Base-by-base conservation (phyloP, 2,329 filamentous ascomycete species). In the Helotiales sp. region DNA sequence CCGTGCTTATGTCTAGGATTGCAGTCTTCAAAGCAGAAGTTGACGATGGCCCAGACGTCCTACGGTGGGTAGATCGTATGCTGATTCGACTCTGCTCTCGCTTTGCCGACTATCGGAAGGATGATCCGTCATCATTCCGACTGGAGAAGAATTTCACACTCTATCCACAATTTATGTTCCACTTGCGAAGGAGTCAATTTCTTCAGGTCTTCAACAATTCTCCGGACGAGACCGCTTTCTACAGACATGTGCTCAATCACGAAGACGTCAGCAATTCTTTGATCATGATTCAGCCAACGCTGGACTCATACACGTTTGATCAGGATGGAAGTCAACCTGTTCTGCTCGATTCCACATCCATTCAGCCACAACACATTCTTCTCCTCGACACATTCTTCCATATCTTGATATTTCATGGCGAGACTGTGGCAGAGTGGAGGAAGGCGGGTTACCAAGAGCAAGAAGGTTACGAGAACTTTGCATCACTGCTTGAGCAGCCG, bases 91-190 rank as follows among this genome's bases (percentile, higher is more conserved):
- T 99, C 25, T 99, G 95, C 79, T 96, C 93, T 40, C 86, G 93
- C 66, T 99, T 99, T 72, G 95, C 95, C 27, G 95, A 99, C 74
- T 99, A 99, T 73, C 85, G 95, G 62, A 99, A 99, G 76, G 95
- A 99, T 72, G 95, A 99, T 69, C 92, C 95, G 13, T 96, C 93
- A 5, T 98, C 93, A 0, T 99, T 99, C 85, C 86, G 92, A 33
- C 77, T 96, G 62, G 95, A 99, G 76, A 97, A 97, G 85, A 99
- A 99, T 79, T 99, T 99, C 72, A 98, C 93, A 0, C 82, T 99
- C 15, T 99, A 99, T 71, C 95, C 95, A 25, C 95, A 99, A 73
- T 99, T 99, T 77, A 99, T 99, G 95, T 99, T 99, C 81, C 95
- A 99, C 74, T 83, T 99, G 60, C 89, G 95, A 67, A 86, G 95